Percentiles rank a stretch among this genome's conserved stretches.
Evolutionary conservation across 2,329 filamentous ascomycete genomes (phyloP).

Genomic region (Colletotrichum falcatum): DNA sequence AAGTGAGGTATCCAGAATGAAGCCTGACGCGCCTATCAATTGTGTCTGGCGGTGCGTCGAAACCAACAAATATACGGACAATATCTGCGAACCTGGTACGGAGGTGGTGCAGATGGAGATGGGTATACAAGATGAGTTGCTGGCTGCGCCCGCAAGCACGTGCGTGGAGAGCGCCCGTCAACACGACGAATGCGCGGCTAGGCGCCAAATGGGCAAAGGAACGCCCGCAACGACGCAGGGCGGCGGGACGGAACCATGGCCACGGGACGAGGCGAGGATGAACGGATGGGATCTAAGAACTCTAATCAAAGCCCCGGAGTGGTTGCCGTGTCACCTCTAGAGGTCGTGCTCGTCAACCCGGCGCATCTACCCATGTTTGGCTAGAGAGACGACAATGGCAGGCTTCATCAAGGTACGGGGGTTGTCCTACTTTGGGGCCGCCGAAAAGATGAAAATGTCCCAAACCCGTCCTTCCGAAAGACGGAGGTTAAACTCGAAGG

Average conservation of each 20-base stretch:
- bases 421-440: background rate
- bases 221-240: constrained; percentile 41
- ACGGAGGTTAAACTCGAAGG: too few relatives aligned
- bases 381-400: too few relatives aligned
- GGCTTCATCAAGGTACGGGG: background rate
- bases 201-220: constrained; percentile 13
- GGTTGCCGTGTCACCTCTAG: background rate
- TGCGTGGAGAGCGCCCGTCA: constrained; percentile 15
- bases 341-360: background rate
- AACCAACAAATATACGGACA: too few relatives aligned
- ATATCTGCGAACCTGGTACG: background rate
- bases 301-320: constrained; percentile 2
- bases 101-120: background rate
- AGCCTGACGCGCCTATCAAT: background rate
- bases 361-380: background rate
- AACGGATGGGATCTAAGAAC: constrained; percentile 13
- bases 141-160: constrained; percentile 39
- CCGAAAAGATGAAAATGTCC: too few relatives aligned
- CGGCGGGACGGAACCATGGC: constrained; percentile 25
- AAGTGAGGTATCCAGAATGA: background rate
- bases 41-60: constrained; percentile 29
- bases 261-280: constrained; percentile 19
- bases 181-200: background rate
- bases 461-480: background rate
- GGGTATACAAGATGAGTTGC: background rate